Conservation (phyloP, 352 stramenopile species). For the Elongisporangium senticosum region DNA sequence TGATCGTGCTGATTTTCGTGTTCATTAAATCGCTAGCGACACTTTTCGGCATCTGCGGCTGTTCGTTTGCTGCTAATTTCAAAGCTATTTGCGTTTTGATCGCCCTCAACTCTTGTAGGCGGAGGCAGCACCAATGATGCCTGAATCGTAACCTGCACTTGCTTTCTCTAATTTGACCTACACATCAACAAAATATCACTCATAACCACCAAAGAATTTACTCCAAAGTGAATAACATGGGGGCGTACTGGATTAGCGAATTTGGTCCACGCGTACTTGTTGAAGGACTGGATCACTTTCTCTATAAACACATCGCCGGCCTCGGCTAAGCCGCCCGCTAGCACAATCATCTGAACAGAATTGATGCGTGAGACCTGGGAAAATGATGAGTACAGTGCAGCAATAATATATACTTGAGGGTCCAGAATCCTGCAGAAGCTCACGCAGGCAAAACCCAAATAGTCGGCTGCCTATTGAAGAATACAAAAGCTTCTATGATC, state of each 20-base stretch:
- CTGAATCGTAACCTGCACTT: conserved; percentile 76
- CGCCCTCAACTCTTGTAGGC: conserved; percentile 14
- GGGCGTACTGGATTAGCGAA: conserved; percentile 65
- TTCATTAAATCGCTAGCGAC: no score
- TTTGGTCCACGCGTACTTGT: conserved; percentile 68
- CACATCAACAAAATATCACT: background rate
- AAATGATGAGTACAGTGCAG: background rate
- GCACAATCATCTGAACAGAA: conserved; percentile 58
- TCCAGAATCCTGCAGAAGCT: conserved; percentile 73
- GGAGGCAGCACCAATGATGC: conserved; percentile 76
- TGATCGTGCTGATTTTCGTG: no score
- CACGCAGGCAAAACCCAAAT: conserved; percentile 78
- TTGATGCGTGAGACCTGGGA: background rate
- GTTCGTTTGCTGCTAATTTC: conserved; percentile 3
- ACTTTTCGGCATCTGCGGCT: background rate
- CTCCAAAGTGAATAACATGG: conserved; percentile 2
- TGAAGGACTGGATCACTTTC: conserved; percentile 50
- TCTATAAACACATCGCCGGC: conserved; percentile 63
- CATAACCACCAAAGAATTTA: conserved; percentile 1
- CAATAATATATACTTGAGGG: conserved; percentile 39
- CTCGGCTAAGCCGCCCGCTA: conserved; percentile 72
- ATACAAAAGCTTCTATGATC: background rate
- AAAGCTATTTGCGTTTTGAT: no score
- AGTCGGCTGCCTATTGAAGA: conserved; percentile 55
- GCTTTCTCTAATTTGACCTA: conserved; percentile 76